Evolutionary conservation across 139 green algal genomes (phyloP), one percentile per base, ranked within the genome.

Genomic region (Chlamydomonas schloesseri): DNA sequence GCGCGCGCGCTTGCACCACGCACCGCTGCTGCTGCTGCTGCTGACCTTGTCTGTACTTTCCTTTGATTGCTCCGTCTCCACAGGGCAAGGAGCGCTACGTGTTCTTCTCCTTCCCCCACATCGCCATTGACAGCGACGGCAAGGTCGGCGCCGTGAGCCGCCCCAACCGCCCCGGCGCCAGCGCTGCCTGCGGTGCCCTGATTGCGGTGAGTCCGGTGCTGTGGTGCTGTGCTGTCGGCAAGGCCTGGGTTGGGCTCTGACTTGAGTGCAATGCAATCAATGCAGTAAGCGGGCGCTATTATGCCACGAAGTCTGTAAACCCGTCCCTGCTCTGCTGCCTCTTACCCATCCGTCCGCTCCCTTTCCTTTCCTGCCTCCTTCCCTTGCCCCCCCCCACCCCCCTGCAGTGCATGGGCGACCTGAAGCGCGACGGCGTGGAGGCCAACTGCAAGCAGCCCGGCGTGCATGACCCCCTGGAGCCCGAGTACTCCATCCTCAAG

Each of bases 51-150:
- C 1, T 23, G 1, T 3, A 21, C n/a, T 13, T 21, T 3, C 34
- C 68, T 47, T 17, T 20, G 13, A 15, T 34, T 42, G 21, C 23
- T 31, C 60, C 31, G 24, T 55, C n/a, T 17, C 34, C 57, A 1
- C 57, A 87, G 34, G 93, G 93, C 71, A 94, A 94, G 88, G 93
- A 97, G 83, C 91, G 93, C 31, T 96, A 97, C 72, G 92, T 98
- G 29, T 97, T 97, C 88, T 97, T 97, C 72, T 93, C 92, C 84
- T 97, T 97, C 88, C 96, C 96, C 9, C 95, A 98, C 90, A 96
- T 97, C 77, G 92, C 87, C 73, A 95, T 98, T 37, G 89, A 96
- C 83, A 73, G 78, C 33, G 55, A 47, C 0, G 93, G 94, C 34
- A 67, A 89, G 29, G 67, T 96, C 69, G 95, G 95, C 69, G 67